Evolutionary conservation across 192 early-diverging fungal genomes (phyloP).

Genomic region (Dispira simplex): DNA sequence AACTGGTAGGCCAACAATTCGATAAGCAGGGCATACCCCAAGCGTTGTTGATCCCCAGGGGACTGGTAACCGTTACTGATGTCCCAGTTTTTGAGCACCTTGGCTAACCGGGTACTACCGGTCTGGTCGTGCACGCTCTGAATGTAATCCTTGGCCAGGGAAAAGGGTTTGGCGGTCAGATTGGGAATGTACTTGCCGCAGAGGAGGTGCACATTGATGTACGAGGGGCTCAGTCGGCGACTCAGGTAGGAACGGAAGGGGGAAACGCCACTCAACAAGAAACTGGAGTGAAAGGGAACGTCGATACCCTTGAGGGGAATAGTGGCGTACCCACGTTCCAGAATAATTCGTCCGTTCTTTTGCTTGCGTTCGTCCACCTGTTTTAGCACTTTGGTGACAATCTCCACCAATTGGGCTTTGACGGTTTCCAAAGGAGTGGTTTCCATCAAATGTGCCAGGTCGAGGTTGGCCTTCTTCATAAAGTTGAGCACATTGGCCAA

Average conservation of each 20-base stretch:
- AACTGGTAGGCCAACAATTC: slow-evolving; percentile 90
- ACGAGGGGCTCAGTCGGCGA: slow-evolving; percentile 68
- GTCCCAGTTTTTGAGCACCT: slow-evolving; percentile 68
- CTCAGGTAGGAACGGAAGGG: slow-evolving; percentile 82
- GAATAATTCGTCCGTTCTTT: slow-evolving; percentile 42
- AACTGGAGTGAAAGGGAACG: slow-evolving; percentile 94
- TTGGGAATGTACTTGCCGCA: slow-evolving; percentile 89
- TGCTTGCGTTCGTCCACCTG: slow-evolving; percentile 40
- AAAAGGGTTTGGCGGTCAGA: slow-evolving; percentile 82
- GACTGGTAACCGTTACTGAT: slow-evolving; percentile 40
- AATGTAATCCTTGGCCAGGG: slow-evolving; percentile 59
- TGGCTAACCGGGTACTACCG: slow-evolving; percentile 52
- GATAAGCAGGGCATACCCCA: slow-evolving; percentile 71
- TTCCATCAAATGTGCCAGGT: slow-evolving; percentile 68
- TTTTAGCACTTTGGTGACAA: slow-evolving; percentile 53
- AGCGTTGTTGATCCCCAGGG: slow-evolving; percentile 69
- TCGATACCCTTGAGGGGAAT: slow-evolving; percentile 86
- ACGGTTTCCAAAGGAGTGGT: slow-evolving; percentile 76
- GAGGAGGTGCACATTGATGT: slow-evolving; percentile 68
- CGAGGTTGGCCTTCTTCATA: slow-evolving; percentile 71
- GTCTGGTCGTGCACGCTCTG: slow-evolving; percentile 52
- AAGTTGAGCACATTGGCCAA: slow-evolving; percentile 76
- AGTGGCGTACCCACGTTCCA: slow-evolving; percentile 80
- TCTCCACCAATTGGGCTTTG: slow-evolving; percentile 60
- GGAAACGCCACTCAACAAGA: slow-evolving; percentile 79